Conservation (phyloP, 2,329 filamentous ascomycete genomes). For the Talaromyces sp. region DNA sequence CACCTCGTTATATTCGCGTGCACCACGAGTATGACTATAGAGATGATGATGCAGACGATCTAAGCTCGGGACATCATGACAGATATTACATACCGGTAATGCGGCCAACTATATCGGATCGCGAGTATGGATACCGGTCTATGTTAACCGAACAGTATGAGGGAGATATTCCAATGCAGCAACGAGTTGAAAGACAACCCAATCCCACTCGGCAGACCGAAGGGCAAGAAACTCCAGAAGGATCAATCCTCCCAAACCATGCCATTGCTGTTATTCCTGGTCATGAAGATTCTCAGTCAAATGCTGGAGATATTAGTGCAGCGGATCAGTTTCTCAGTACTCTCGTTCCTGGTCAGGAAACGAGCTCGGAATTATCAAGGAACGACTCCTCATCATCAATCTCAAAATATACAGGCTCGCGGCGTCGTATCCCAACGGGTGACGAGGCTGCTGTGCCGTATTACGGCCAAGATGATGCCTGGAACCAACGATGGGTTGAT, state of each 20-base stretch:
- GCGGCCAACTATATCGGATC: slow-evolving; percentile 2
- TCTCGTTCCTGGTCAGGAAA: slow-evolving; percentile 31
- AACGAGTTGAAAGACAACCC: background rate
- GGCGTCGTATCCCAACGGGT: slow-evolving; percentile 1
- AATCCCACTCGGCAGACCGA: slow-evolving; percentile 3
- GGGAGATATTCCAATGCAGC: background rate
- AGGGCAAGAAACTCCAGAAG: slow-evolving; percentile 8
- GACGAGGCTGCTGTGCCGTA: slow-evolving; percentile 7
- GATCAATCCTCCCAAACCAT: slow-evolving; percentile 4
- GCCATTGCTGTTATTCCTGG: background rate
- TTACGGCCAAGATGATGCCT: slow-evolving; percentile 11
- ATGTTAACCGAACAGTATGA: slow-evolving; percentile 13
- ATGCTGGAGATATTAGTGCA: slow-evolving; percentile 33
- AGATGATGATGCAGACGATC: slow-evolving; percentile 9
- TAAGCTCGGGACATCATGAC: slow-evolving; percentile 15
- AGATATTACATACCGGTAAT: slow-evolving; percentile 16
- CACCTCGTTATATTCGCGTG: slow-evolving; percentile 10
- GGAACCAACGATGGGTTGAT: slow-evolving; percentile 15
- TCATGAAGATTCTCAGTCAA: slow-evolving; percentile 8
- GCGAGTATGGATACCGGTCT: slow-evolving; percentile 7
- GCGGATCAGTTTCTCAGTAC: slow-evolving; percentile 41
- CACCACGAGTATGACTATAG: slow-evolving; percentile 13
- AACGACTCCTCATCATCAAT: slow-evolving; percentile 15
- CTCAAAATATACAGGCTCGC: slow-evolving; percentile 4
- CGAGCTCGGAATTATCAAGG: slow-evolving; percentile 13